Conservation (phyloP, 2,329 filamentous ascomycete species). For the Botrytis squamosa region DNA sequence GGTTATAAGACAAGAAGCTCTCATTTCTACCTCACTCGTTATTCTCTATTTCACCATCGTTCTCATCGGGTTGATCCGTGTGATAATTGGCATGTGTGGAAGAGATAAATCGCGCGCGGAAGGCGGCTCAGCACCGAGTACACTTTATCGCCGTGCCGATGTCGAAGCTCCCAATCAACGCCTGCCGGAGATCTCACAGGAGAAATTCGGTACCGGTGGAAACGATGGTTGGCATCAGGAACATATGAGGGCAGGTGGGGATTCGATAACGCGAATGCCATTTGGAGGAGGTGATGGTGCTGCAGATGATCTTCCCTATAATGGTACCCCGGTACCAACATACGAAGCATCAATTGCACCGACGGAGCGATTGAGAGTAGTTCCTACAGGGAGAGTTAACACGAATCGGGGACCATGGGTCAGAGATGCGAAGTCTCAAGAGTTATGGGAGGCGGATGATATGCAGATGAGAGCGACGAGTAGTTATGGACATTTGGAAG, state of each 20-base stretch:
- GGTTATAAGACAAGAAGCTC: constrained; percentile 70
- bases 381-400: neutral
- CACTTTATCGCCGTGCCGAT: neutral
- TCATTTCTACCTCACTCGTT: constrained; percentile 74
- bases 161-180: neutral
- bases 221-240: constrained; percentile 2
- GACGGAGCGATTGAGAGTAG: neutral
- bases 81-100: constrained; percentile 58
- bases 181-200: neutral
- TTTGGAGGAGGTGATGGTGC: neutral
- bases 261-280: neutral
- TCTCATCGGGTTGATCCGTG: constrained; percentile 69
- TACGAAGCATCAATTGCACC: neutral
- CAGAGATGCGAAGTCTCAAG: neutral
- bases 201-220: neutral
- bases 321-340: neutral
- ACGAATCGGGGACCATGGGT: neutral
- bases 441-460: neutral
- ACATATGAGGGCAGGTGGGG: neutral
- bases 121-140: constrained; percentile 45
- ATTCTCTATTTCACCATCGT: constrained; percentile 76
- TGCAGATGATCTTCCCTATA: neutral
- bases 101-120: constrained; percentile 61
- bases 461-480: neutral
- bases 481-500: neutral